Evolutionary conservation across 495 filamentous ascomycete genomes (phyloP), one percentile per base, ranked within the genome.

Genomic region (Podospora pseudoanserina): DNA sequence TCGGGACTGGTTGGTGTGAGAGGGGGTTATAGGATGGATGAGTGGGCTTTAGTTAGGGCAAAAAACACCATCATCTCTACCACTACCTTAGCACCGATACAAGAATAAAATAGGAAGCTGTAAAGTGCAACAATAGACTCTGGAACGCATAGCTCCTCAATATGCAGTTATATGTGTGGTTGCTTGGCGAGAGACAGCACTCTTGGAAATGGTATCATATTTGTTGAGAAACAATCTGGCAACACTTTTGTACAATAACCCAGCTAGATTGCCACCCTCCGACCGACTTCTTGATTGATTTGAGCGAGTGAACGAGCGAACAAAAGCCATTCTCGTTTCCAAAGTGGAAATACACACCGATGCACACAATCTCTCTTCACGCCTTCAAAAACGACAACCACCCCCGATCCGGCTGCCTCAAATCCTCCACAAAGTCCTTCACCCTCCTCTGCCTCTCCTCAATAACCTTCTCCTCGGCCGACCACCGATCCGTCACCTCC

Each of bases 391-490:
- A 65, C 6, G 79, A 76, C 70, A 71, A 54, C 11, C 82, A 62
- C 27, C 79, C 77, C 23, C 71, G 72, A 61, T 66, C 73, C 16
- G 76, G 76, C 44, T 76, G 71, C 70, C 78, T 76, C 0, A 84
- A 69, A 60, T 87, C 83, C n/a, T 83, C 78, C 19, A 85, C 64
- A 55, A 85, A 65, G n/a, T 79, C 78, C 74, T 74, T 71, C 0
- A 79, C 81, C 66, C 81, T 70, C 71, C 77, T 78, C 60, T 77
- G 76, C 63, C 81, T 71, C 67, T 87, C 84, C 64, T 73, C 74
- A 19, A 87, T 82, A 2, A 86, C 84, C 55, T 79, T 79, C 65
- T 83, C 78, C 78, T 87, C 86, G 1, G 84, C 82, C 57, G 78
- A 77, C 84, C 83, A 86, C 30, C 83, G 74, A 13, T 74, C 75